A percentile compares a stretch with the other conserved stretches of the same genome.
Conservation (phyloP, 108 stramenopile species). For the Seminavis robusta region DNA sequence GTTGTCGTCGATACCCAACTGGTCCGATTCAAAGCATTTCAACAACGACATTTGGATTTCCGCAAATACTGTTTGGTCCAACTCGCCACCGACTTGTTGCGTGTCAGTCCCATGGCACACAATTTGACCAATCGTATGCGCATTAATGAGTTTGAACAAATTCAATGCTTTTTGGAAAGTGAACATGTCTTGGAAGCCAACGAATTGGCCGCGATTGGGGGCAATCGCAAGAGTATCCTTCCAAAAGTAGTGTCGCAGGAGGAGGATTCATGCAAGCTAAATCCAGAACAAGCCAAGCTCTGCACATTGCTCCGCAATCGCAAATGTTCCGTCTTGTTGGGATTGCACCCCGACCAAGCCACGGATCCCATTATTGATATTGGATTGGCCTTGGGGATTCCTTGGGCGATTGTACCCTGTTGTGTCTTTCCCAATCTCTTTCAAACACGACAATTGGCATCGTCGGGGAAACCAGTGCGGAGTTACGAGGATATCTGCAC, state of each 20-base stretch:
- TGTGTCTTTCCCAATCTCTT: slow-evolving; percentile 80
- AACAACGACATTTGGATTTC: slow-evolving; percentile 1
- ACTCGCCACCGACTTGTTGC: not conserved
- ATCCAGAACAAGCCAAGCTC: no score
- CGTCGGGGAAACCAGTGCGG: slow-evolving; percentile 36
- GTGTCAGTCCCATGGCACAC: not conserved
- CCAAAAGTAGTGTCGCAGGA: no score
- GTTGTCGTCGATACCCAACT: not conserved
- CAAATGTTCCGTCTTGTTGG: slow-evolving; percentile 52
- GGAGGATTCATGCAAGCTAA: no score
- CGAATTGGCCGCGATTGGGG: no score
- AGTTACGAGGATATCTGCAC: slow-evolving; percentile 66
- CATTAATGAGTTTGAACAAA: no score
- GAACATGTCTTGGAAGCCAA: no score
- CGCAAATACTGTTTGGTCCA: not conserved
- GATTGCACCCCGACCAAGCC: slow-evolving; percentile 87
- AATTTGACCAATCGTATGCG: no score
- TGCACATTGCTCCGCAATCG: no score
- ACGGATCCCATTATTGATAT: slow-evolving; percentile 71
- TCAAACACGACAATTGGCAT: slow-evolving; percentile 35
- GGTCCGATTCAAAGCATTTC: not conserved
- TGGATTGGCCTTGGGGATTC: slow-evolving; percentile 55
- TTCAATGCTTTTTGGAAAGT: no score
- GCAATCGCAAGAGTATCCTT: no score
- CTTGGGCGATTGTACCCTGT: slow-evolving; percentile 82